Evolutionary conservation across 108 stramenopile genomes (phyloP), one percentile per base, ranked within the genome.

Genomic region (Thalassiosira profunda): DNA sequence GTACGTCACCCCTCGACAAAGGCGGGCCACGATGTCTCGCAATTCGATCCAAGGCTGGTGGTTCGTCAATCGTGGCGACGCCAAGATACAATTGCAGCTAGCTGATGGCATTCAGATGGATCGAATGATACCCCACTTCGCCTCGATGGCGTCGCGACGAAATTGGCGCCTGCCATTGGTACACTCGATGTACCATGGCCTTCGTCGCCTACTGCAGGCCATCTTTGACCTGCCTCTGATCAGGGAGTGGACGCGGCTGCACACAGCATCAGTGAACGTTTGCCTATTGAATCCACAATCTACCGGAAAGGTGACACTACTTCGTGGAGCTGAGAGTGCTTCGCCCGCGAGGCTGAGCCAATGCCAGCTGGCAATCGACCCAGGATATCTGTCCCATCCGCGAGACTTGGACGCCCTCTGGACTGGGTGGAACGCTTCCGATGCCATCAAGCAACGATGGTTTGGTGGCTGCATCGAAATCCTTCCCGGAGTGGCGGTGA

Each of bases 331-430:
- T 72, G 74, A 21, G 58, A 65, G 41, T 73, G 72, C 36, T 8
- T 45, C 47, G 24, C 68, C 4, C 15, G 47, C 40, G 57, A 58
- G 82, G 30, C 63, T 83, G 37, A 61, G 71, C 34, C 72, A 86
- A 12, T 65, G 80, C 48, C 34, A 64, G 21, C 42, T 88, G 15
- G 23, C 71, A 25, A 63, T 85, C 25, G 69, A 86, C 63, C 81
- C 82, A 8, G 76, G 66, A 20, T 91, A 91, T 63, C 61, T 88
- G 11, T 53, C 73, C 8, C 70, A 88, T 56, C 46, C 73, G 18
- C 17, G 28, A 8, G 89, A 91, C 35, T 26, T 82, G 8, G 70
- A 68, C 8, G 68, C 82, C 2, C 56, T 90, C 12, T 73, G 55
- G 60, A 46, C 18, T 28, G 72, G 73, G 2, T 73, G 68, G 53